Percentiles rank a stretch among this genome's conserved stretches.
phyloP scores from a whole-genome alignment of 2,329 filamentous ascomycete genomes.

The Myriosclerotinia duriaeana region DNA sequence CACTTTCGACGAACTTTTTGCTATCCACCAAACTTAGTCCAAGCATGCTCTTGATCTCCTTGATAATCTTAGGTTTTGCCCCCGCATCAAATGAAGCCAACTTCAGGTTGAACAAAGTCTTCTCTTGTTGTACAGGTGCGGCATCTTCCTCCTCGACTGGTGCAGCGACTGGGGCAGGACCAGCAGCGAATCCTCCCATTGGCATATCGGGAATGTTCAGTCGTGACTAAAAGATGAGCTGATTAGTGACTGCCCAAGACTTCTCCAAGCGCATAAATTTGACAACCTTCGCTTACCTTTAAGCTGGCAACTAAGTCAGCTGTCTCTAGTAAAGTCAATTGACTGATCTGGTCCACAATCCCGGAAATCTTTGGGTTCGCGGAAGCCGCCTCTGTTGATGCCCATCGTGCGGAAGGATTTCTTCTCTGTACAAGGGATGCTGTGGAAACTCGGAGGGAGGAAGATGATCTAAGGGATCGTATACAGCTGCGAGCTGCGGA shows the following conservation, averaged over 20 bases:
- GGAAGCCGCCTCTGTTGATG: constrained; percentile 73
- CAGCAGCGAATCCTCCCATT: constrained; percentile 81
- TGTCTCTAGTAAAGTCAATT: constrained; percentile 96
- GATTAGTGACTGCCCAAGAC: constrained; percentile 27
- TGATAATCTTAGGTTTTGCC: constrained; percentile 98
- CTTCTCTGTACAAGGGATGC: constrained; percentile 49
- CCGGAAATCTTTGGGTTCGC: constrained; percentile 86
- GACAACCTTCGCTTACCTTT: constrained; percentile 64
- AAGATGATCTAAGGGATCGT: constrained; percentile 56
- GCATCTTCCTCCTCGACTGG: constrained; percentile 81
- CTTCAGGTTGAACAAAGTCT: constrained; percentile 95
- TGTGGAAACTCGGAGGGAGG: constrained; percentile 49
- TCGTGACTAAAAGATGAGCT: constrained; percentile 62
- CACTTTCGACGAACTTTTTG: constrained; percentile 99
- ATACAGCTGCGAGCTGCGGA: constrained; percentile 64
- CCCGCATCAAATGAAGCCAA: constrained; percentile 83
- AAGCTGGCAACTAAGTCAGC: constrained; percentile 91
- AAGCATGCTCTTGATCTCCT: constrained; percentile 97
- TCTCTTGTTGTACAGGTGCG: constrained; percentile 88
- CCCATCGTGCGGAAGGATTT: constrained; percentile 66
- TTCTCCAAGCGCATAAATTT: background rate
- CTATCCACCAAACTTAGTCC: constrained; percentile 95
- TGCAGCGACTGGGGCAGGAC: constrained; percentile 56
- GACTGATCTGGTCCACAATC: constrained; percentile 98
- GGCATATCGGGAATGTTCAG: constrained; percentile 98